phyloP scores from a whole-genome alignment of 2,329 filamentous ascomycete species.

The Sphaerulina musiva region DNA sequence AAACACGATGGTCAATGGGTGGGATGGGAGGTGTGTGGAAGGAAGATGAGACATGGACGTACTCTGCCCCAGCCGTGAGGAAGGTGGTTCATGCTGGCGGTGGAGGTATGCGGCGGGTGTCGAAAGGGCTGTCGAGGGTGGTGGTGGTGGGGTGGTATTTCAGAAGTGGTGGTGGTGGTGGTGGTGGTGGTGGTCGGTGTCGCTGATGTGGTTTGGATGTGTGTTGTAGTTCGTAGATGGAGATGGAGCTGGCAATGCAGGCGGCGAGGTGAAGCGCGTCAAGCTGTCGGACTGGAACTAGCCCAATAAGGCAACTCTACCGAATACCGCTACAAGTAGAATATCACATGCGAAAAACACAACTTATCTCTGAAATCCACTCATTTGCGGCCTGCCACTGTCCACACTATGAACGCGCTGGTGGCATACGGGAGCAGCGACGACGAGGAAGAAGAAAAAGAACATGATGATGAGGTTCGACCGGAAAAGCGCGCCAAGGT shows the following conservation, averaged over 20 bases:
- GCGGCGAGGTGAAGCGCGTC: conserved; percentile 7
- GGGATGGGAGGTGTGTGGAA: conserved; percentile 26
- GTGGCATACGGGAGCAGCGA: conserved; percentile 45
- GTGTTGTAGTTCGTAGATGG: neutral
- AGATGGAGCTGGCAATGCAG: conserved; percentile 4
- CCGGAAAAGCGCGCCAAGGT: conserved; percentile 35
- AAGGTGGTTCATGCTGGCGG: conserved; percentile 55
- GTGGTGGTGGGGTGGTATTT: no score
- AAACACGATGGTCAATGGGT: conserved; percentile 33
- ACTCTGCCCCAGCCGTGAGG: conserved; percentile 62
- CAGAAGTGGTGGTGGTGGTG: no score
- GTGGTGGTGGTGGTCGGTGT: neutral
- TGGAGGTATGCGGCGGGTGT: neutral
- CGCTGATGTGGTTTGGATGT: neutral
- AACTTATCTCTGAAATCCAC: neutral
- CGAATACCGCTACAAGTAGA: neutral
- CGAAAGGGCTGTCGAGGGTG: neutral
- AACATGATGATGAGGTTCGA: conserved; percentile 6
- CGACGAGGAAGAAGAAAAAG: conserved; percentile 34
- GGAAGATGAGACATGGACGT: conserved; percentile 30
- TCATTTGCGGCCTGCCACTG: neutral
- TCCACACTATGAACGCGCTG: conserved; percentile 32
- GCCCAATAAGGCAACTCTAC: conserved; percentile 2
- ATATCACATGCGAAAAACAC: conserved; percentile 2
- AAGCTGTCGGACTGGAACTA: neutral